These are phyloP conservation scores for Trichosanthes truncata DNA, from an alignment of 306 rosid species.

Conservation along the genomic window DNA sequence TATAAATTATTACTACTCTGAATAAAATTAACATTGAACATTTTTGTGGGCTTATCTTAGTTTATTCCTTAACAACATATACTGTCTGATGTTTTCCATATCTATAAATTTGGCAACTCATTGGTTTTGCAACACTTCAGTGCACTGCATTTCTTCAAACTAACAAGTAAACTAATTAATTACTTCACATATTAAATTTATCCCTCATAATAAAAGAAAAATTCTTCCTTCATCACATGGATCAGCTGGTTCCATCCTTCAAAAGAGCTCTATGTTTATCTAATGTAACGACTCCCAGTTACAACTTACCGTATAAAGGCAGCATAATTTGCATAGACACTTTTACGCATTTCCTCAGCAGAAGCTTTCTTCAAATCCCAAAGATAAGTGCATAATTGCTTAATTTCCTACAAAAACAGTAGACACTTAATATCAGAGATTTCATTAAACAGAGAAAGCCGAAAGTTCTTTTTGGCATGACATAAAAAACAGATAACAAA, in stretches of 20 bases:
- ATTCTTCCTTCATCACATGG: background rate
- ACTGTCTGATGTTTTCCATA: background rate
- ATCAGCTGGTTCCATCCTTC: background rate
- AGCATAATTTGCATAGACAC: slow-evolving; percentile 95
- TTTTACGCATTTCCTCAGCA: slow-evolving; percentile 97
- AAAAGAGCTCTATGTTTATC: background rate
- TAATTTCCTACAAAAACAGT: slow-evolving; percentile 58
- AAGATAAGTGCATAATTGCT: slow-evolving; percentile 78
- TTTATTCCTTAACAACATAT: background rate
- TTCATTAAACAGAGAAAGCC: background rate
- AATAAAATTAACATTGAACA: background rate
- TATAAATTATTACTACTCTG: background rate
- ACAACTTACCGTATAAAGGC: slow-evolving; percentile 87
- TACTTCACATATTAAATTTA: background rate
- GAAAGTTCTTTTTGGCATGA: background rate
- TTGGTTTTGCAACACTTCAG: background rate
- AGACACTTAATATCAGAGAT: background rate
- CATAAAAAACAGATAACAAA: background rate
- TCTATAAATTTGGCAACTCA: background rate
- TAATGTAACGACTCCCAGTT: background rate
- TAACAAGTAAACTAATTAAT: background rate
- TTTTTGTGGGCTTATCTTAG: background rate
- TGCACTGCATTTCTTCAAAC: background rate
- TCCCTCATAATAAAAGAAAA: background rate
- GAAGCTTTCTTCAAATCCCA: slow-evolving; percentile 85